A percentile compares a stretch with the other conserved stretches of the same genome.
Conservation (phyloP, 352 stramenopile species). For the Pythium sp. region DNA sequence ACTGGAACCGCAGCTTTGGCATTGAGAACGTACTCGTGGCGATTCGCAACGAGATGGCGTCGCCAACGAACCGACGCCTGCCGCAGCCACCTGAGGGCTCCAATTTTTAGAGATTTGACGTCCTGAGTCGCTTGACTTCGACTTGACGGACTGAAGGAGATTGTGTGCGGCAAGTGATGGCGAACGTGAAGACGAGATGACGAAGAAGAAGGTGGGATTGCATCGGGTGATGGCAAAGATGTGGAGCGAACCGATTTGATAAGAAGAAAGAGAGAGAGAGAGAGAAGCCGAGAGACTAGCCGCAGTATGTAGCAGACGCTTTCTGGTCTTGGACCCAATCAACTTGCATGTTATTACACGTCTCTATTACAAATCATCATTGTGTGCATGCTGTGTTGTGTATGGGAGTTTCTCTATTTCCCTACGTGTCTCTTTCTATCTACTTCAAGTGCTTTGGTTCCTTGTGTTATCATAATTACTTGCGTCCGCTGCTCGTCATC, state of each 20-base stretch:
- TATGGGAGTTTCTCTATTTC: slow-evolving; percentile 1
- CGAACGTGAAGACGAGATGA: not conserved
- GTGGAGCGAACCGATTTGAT: not conserved
- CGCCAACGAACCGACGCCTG: slow-evolving; percentile 84
- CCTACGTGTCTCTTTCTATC: not conserved
- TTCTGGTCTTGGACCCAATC: not conserved
- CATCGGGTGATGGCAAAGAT: not conserved
- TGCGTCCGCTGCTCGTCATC: not conserved
- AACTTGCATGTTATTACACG: slow-evolving; percentile 11
- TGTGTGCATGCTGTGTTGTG: not conserved
- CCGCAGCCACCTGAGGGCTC: slow-evolving; percentile 89
- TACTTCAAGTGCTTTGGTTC: not conserved
- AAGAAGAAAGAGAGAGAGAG: not conserved
- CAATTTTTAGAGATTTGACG: slow-evolving; percentile 78
- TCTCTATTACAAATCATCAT: slow-evolving; percentile 7
- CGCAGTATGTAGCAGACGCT: not conserved
- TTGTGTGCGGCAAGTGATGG: not conserved
- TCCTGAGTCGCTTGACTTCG: not conserved
- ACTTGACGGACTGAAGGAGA: not conserved
- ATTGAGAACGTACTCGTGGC: slow-evolving; percentile 90
- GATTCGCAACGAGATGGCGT: slow-evolving; percentile 89
- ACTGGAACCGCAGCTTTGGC: slow-evolving; percentile 86
- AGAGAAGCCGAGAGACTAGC: not conserved
- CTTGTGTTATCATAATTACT: not conserved
- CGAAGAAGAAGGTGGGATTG: not conserved